Base-by-base conservation (phyloP, 2,329 filamentous ascomycete species). In the Aspergillus calidoustus region DNA sequence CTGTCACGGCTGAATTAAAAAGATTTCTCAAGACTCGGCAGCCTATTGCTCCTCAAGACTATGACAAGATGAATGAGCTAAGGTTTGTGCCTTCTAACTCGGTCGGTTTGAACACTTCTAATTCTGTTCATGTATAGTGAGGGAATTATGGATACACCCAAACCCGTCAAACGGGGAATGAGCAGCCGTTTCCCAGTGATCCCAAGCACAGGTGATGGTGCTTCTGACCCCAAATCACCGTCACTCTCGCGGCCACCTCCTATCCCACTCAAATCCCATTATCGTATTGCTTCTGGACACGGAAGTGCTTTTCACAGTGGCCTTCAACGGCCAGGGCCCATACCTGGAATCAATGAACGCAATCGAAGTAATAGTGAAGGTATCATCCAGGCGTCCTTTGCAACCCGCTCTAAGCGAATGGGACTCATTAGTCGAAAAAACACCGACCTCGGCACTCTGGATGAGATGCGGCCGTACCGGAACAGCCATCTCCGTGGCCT, bases 211-310 rank as follows among this genome's bases (percentile, higher is more conserved):
- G 74, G 73, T 22, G 76, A 78, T 54, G 92, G 91, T 72, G 89
- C 90, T 17, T 84, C 87, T 53, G 92, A 95, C 23, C 80, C 87
- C 48, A 87, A 87, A 65, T 94, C 91, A 4, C 91, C 91, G 15
- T 87, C 84, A 43, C 77, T 86, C 11, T 80, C 83, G 22, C 86
- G 89, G 38, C 84, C 90, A 30, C 92, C 93, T 3, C 91, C 91
- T 0, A 91, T 96, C 62, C 92, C 92, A 0, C 86, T 86, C 4
- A 86, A 90, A 63, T 95, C 92, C 3, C 93, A 97, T 74, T 92
- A 91, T 68, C 88, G 93, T 31, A 78, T 81, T 59, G 74, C 78
- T 3, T 82, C 80, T 3, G 79, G 78, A 25, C 79, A 81, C 58
- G 71, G 72, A 28, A 65, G 69, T 13, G 67, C 65, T 23, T 73